Percentiles rank a stretch among this genome's conserved stretches.
Conservation (phyloP, 1,284 basidiomycete species). For the Ceratobasidium sp. region DNA sequence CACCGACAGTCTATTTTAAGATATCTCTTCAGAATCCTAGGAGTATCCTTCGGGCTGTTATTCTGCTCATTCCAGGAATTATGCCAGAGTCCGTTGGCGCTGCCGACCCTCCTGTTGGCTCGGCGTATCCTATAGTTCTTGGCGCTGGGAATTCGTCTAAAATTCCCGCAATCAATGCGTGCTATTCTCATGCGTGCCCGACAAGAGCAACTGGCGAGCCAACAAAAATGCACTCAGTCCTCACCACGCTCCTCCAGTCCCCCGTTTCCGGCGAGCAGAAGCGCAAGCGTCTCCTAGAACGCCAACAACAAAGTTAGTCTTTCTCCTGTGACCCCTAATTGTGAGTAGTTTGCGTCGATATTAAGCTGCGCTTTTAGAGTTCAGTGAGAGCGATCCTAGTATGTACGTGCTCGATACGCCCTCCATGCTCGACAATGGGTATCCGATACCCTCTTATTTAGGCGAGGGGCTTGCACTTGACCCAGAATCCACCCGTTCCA, state of each 20-base stretch:
- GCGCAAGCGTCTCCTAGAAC: conserved; percentile 67
- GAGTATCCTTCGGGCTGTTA: conserved; percentile 78
- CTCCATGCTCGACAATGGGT: conserved; percentile 90
- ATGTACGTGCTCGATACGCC: conserved; percentile 74
- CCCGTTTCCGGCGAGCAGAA: conserved; percentile 83
- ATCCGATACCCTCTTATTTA: conserved; percentile 83
- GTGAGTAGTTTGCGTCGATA: conserved; percentile 23
- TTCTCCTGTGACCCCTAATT: conserved; percentile 1
- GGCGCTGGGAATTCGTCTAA: conserved; percentile 48
- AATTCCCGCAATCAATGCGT: conserved; percentile 79
- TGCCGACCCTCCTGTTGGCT: conserved; percentile 65
- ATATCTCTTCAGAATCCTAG: conserved; percentile 67
- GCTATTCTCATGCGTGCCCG: conserved; percentile 91
- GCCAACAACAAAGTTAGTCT: conserved; percentile 64
- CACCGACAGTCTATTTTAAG: conserved; percentile 8
- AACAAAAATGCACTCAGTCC: conserved; percentile 84
- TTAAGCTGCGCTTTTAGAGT: background rate
- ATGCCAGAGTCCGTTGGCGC: conserved; percentile 73
- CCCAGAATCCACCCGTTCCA: conserved; percentile 23
- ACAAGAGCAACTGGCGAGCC: conserved; percentile 89
- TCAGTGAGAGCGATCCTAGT: conserved; percentile 56
- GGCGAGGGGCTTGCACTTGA: conserved; percentile 58
- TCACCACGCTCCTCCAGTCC: conserved; percentile 80
- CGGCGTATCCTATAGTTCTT: conserved; percentile 37
- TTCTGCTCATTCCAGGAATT: conserved; percentile 83